Percentiles rank a stretch among this genome's conserved stretches.
Conservation (phyloP, 2,329 filamentous ascomycete species). For the Talaromyces sp. region DNA sequence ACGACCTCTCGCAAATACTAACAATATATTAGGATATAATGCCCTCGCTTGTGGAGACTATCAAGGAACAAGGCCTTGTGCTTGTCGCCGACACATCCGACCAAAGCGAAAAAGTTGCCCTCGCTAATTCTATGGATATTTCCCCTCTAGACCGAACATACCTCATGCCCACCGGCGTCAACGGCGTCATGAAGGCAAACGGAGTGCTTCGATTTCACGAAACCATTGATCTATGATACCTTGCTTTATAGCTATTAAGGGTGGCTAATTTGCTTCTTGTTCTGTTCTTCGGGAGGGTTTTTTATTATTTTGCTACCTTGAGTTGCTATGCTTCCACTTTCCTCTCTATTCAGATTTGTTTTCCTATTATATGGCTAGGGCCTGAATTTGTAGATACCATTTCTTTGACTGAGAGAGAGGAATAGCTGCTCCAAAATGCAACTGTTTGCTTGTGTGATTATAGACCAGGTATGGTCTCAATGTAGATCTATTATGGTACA, state of each 20-base stretch:
- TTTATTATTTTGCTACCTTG: not conserved
- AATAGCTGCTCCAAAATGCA: not conserved
- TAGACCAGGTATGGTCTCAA: not conserved
- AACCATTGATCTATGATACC: conserved; percentile 52
- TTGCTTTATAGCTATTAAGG: not conserved
- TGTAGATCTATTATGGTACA: not conserved
- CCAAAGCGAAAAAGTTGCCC: conserved; percentile 32
- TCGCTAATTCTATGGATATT: conserved; percentile 21
- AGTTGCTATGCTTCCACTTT: not conserved
- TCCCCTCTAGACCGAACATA: conserved; percentile 33
- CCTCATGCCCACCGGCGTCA: conserved; percentile 70
- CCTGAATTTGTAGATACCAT: not conserved
- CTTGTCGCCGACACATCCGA: conserved; percentile 82
- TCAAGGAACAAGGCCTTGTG: conserved; percentile 89
- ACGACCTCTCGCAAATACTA: conserved; percentile 5
- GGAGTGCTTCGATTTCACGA: conserved; percentile 91
- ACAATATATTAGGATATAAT: conserved; percentile 72
- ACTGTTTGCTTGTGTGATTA: not conserved
- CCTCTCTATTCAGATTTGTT: not conserved
- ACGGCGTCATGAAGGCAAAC: conserved; percentile 77
- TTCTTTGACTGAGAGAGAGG: not conserved
- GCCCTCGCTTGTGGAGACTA: conserved; percentile 82
- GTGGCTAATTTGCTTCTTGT: not conserved
- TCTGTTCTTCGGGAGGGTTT: not conserved
- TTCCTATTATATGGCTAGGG: not conserved